A percentile compares a stretch with the other conserved stretches of the same genome.
Conservation (phyloP, 1,139 yeast genomes). For the Suhomyces terraborum region DNA sequence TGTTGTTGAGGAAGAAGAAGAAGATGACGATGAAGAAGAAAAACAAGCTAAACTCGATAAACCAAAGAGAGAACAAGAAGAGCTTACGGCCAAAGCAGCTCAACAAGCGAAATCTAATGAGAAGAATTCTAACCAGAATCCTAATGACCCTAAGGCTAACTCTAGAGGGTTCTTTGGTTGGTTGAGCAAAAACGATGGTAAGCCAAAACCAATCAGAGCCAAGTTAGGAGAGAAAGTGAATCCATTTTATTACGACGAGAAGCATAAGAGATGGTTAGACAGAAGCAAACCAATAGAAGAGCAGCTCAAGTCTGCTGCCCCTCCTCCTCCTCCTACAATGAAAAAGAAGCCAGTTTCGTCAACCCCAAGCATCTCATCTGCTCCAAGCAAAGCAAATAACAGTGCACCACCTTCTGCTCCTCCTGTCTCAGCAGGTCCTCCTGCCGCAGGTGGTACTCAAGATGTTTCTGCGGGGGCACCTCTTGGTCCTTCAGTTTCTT, state of each 20-base stretch:
- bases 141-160: slow-evolving; percentile 10
- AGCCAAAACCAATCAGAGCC: slow-evolving; percentile 77
- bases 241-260: slow-evolving; percentile 74
- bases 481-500: slow-evolving; percentile 13
- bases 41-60: slow-evolving; percentile 16
- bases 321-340: slow-evolving; percentile 75
- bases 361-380: not conserved
- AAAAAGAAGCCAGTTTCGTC: slow-evolving; percentile 27
- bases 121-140: slow-evolving; percentile 11
- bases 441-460: not conserved
- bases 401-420: slow-evolving; percentile 30
- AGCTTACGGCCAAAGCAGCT: slow-evolving; percentile 19
- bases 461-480: not conserved
- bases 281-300: slow-evolving; percentile 71
- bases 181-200: slow-evolving; percentile 53
- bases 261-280: slow-evolving; percentile 85
- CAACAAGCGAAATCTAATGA: slow-evolving; percentile 16
- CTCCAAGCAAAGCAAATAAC: slow-evolving; percentile 2
- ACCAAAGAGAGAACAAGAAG: slow-evolving; percentile 18
- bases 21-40: slow-evolving; percentile 39
- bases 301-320: slow-evolving; percentile 56
- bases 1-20: slow-evolving; percentile 49
- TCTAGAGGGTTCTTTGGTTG: slow-evolving; percentile 51
- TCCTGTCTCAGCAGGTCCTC: slow-evolving; percentile 23
- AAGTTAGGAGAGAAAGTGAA: slow-evolving; percentile 72